These are phyloP conservation scores for Taphrina populina DNA, from an alignment of 1,139 yeast genomes.

Conservation along the genomic window DNA sequence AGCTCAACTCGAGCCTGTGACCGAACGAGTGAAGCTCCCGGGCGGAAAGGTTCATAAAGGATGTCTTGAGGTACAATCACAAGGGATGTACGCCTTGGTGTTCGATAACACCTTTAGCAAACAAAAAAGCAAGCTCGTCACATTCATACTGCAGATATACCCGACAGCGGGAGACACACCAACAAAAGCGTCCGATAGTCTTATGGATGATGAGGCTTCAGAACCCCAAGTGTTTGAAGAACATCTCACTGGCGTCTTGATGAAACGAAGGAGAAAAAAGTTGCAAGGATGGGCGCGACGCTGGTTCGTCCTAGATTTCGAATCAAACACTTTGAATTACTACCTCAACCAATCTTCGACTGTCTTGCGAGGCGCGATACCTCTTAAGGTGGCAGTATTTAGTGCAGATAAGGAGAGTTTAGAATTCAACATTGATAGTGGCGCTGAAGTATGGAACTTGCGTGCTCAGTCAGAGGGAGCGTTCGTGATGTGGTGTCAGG, in stretches of 20 bases:
- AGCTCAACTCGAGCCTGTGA: constrained; percentile 25
- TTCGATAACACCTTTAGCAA: constrained; percentile 91
- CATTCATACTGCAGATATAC: constrained; percentile 56
- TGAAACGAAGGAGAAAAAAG: constrained; percentile 76
- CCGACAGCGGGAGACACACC: constrained; percentile 15
- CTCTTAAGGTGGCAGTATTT: constrained; percentile 72
- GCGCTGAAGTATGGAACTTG: constrained; percentile 91
- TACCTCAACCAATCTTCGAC: constrained; percentile 68
- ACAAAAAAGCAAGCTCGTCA: constrained; percentile 75
- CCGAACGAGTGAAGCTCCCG: constrained; percentile 43
- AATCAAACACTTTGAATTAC: constrained; percentile 79
- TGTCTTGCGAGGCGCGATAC: constrained; percentile 87
- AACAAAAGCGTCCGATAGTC: constrained; percentile 5
- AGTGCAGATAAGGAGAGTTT: constrained; percentile 69
- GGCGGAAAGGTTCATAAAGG: constrained; percentile 51
- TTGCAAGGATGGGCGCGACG: constrained; percentile 85
- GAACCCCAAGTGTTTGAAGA: constrained; percentile 16
- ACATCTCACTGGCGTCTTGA: constrained; percentile 57
- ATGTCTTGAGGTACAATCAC: constrained; percentile 40
- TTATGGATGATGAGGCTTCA: constrained; percentile 24
- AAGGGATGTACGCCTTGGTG: constrained; percentile 76
- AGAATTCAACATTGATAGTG: constrained; percentile 83
- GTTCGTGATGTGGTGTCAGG: constrained; percentile 79
- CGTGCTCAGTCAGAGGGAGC: constrained; percentile 65
- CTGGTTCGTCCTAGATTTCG: constrained; percentile 76